Evolutionary conservation across 2,329 filamentous ascomycete genomes (phyloP), one percentile per base, ranked within the genome.

Genomic region (Aspergillus ibericus): DNA sequence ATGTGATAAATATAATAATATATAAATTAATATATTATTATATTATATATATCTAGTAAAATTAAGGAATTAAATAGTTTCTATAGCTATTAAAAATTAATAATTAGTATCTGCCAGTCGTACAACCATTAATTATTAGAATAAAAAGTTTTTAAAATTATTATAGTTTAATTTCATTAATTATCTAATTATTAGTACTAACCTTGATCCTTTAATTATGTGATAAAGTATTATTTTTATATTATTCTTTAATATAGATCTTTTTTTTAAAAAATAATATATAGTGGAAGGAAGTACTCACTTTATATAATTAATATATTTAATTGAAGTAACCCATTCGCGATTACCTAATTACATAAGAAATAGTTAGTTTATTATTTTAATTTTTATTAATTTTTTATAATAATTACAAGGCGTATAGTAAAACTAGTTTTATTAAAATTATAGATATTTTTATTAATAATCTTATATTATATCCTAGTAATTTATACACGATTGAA

Each of bases 371-470:
- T 27, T 7, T 27, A 9, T 35, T 5, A 35, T 5, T 12, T 5
- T 35, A 4, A 29, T 18, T 62, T 34, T 63, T 46, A 40, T 63
- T 51, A 35, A 65, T 27, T 27, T 59, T 29, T 65, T 65, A 49
- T 61, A 67, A 36, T 27, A 27, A 7, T 7, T 27, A 27, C 25
- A 4, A 27, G 25, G 7, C 7, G 4, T 27, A 27, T 27, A 27
- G 7, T 27, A 27, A 27, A 27, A 27, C 25, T 7, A 27, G 25
- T 27, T n/a, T n/a, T n/a, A n/a, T n/a, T n/a, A n/a, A n/a, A n/a
- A n/a, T n/a, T n/a, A n/a, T n/a, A n/a, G n/a, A 62, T 55, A 58
- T 60, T 46, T 27, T 56, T 16, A 20, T 51, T 40, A 18, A 40
- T 18, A 20, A 63, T 60, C 22, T 54, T 22, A 58, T 62, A 55